These are phyloP conservation scores for Lentinula aciculospora DNA, from an alignment of 768 basidiomycete genomes.

Conservation along the genomic window DNA sequence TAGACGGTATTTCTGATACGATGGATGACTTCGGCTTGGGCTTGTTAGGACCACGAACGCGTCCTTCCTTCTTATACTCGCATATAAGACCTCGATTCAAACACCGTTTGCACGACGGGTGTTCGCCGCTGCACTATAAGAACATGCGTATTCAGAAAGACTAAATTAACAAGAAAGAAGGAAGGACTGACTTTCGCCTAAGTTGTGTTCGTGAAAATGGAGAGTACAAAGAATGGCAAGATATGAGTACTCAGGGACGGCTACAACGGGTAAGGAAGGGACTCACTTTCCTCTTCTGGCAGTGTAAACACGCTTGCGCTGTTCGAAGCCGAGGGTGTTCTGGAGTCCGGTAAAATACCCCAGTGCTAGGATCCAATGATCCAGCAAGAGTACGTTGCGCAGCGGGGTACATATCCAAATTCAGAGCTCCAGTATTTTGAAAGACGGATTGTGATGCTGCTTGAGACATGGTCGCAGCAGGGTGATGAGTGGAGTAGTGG, in stretches of 20 bases:
- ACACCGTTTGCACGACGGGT: conserved; percentile 66
- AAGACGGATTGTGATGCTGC: neutral
- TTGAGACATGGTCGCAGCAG: neutral
- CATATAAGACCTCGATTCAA: conserved; percentile 50
- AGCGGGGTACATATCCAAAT: neutral
- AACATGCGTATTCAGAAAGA: neutral
- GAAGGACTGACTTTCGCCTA: too few relatives aligned
- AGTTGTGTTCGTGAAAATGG: too few relatives aligned
- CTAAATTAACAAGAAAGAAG: too few relatives aligned
- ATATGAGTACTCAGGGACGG: too few relatives aligned
- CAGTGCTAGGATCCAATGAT: conserved; percentile 57
- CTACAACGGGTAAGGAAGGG: too few relatives aligned
- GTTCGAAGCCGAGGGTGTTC: conserved; percentile 65
- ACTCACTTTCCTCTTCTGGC: conserved; percentile 71
- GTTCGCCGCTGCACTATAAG: conserved; percentile 62
- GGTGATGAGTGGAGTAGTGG: neutral
- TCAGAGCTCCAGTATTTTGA: neutral
- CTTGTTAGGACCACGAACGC: conserved; percentile 39
- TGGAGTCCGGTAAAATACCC: conserved; percentile 60
- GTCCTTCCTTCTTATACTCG: conserved; percentile 63
- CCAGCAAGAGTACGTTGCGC: conserved; percentile 37
- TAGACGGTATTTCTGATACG: neutral
- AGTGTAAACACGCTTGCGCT: conserved; percentile 72
- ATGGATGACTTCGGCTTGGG: neutral
- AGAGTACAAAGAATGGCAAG: too few relatives aligned